A percentile compares a stretch with the other conserved stretches of the same genome.
phyloP scores from a whole-genome alignment of 257 asterid species.

The Echium plantagineum region DNA sequence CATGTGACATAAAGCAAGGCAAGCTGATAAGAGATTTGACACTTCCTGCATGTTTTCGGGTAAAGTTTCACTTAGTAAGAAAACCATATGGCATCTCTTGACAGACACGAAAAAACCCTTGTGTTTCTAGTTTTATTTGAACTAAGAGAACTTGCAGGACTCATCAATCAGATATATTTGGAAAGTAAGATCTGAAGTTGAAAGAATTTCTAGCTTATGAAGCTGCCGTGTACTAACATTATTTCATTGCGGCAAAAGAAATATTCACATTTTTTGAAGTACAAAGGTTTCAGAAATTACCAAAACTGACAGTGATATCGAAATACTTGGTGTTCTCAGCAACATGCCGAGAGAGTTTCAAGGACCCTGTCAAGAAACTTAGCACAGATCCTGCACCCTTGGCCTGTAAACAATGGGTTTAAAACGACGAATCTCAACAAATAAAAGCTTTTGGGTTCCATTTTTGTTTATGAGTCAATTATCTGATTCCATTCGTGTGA shows the following conservation, averaged over 20 bases:
- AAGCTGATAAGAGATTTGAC: slow-evolving; percentile 75
- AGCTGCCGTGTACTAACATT: too few species aligned
- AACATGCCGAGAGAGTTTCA: slow-evolving; percentile 75
- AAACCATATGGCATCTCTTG: too few species aligned
- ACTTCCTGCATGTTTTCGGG: slow-evolving; percentile 36
- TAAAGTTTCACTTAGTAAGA: neutral
- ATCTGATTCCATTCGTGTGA: neutral
- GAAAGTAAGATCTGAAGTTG: too few species aligned
- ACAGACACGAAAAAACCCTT: too few species aligned
- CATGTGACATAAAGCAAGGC: slow-evolving; percentile 84
- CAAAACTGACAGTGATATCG: slow-evolving; percentile 78
- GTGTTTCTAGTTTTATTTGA: too few species aligned
- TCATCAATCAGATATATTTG: too few species aligned
- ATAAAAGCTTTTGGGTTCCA: neutral
- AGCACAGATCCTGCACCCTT: slow-evolving; percentile 89
- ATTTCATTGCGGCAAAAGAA: neutral
- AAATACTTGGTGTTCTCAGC: slow-evolving; percentile 69
- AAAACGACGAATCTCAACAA: neutral
- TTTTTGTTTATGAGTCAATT: neutral
- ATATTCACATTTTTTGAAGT: neutral
- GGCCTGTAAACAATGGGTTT: slow-evolving; percentile 39
- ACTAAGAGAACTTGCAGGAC: too few species aligned
- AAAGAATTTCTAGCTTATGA: too few species aligned
- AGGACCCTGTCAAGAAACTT: slow-evolving; percentile 71
- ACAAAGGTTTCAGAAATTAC: slow-evolving; percentile 26